Conservation (phyloP, 2,329 filamentous ascomycete genomes). For the Fusarium sp. region DNA sequence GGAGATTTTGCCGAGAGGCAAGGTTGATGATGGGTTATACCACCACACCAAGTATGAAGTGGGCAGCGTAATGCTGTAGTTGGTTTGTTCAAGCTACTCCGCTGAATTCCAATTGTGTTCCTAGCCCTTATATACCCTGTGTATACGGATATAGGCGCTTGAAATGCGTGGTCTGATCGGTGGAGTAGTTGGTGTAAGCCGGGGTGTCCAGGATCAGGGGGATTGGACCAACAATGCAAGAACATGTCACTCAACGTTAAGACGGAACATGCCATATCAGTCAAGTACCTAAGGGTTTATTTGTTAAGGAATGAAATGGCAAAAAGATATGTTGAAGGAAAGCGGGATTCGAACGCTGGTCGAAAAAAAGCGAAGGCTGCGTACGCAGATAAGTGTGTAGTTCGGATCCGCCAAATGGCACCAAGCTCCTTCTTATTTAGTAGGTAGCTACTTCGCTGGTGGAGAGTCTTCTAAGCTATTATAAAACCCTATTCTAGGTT, state of each 20-base stretch:
- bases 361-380: too few species aligned
- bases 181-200: background rate
- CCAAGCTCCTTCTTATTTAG: too few species aligned
- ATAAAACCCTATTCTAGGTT: too few species aligned
- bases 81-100: slow-evolving; percentile 7
- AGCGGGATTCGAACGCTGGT: background rate
- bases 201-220: background rate
- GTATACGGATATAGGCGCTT: background rate
- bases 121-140: too few species aligned
- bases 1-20: too few species aligned
- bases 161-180: background rate
- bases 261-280: background rate
- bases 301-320: accelerated
- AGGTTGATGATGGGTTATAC: background rate
- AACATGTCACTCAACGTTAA: background rate
- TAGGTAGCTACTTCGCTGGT: too few species aligned
- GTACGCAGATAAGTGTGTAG: too few species aligned
- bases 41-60: background rate
- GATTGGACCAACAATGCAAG: background rate
- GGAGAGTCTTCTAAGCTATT: too few species aligned
- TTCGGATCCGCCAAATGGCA: too few species aligned
- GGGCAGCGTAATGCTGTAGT: background rate
- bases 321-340: background rate
- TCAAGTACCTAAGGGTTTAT: background rate
- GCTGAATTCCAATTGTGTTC: background rate